phyloP scores from a whole-genome alignment of 2,329 filamentous ascomycete species.

The Colletotrichum paranaense region DNA sequence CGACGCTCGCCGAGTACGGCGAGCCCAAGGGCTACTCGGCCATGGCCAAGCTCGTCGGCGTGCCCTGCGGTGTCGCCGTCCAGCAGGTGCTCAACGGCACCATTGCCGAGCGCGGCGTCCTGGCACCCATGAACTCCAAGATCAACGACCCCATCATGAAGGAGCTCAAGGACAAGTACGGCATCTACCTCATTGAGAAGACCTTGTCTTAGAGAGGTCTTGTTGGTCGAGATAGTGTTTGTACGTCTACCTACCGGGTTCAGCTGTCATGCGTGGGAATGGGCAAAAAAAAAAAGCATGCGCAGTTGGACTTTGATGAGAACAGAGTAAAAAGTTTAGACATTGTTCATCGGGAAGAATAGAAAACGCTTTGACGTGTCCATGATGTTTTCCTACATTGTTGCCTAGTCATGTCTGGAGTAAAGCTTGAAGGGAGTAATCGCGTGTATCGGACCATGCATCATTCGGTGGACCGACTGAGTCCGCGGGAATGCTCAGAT shows the following conservation, averaged over 20 bases:
- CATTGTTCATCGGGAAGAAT: not conserved
- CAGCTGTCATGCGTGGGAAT: not conserved
- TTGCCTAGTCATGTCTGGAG: not conserved
- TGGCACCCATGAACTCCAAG: conserved; percentile 80
- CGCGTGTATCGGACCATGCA: not conserved
- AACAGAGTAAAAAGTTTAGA: not conserved
- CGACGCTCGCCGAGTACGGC: conserved; percentile 86
- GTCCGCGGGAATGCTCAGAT: not conserved
- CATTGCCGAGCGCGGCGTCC: conserved; percentile 76
- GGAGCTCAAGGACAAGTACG: conserved; percentile 82
- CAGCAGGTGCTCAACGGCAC: conserved; percentile 82
- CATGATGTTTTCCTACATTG: not conserved
- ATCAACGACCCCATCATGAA: conserved; percentile 80
- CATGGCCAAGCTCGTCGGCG: conserved; percentile 86
- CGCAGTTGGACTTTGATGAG: not conserved
- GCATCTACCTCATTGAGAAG: conserved; percentile 80
- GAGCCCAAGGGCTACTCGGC: conserved; percentile 81
- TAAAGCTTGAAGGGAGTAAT: not conserved
- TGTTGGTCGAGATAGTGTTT: not conserved
- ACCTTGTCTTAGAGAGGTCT: conserved; percentile 51
- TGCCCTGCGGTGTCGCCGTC: conserved; percentile 72
- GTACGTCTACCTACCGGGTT: not conserved
- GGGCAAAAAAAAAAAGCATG: not conserved
- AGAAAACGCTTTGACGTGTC: not conserved
- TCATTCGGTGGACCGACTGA: not conserved